Conservation (phyloP, 345 rosid genomes). For the Aethionema arabicum region DNA sequence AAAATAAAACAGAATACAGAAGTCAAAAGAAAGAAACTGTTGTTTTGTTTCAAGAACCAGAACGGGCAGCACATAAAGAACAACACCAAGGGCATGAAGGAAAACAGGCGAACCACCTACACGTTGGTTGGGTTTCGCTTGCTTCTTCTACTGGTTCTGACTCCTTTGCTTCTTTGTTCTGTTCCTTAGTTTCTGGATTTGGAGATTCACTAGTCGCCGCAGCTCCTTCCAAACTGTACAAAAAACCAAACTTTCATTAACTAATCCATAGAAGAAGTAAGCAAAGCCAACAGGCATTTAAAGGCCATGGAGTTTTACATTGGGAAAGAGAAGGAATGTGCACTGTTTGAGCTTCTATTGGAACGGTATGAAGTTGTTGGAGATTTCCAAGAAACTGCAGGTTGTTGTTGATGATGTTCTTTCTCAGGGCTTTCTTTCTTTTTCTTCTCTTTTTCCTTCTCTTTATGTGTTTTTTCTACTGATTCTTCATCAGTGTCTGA, state of each 20-base stretch:
- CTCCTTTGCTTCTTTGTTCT: conserved; percentile 28
- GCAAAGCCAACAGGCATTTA: conserved; percentile 24
- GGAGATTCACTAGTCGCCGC: conserved; percentile 17
- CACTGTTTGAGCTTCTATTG: conserved; percentile 43
- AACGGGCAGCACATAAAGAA: conserved; percentile 16
- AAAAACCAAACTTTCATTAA: neutral
- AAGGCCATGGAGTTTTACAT: conserved; percentile 40
- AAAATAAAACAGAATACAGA: neutral
- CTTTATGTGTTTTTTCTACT: conserved; percentile 15
- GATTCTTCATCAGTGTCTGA: conserved; percentile 15
- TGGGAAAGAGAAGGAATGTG: conserved; percentile 54
- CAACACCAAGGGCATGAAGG: conserved; percentile 37
- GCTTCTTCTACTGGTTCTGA: conserved; percentile 16
- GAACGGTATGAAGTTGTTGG: conserved; percentile 41
- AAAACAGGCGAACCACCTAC: conserved; percentile 38
- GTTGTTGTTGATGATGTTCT: conserved; percentile 29
- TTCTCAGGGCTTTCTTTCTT: conserved; percentile 22
- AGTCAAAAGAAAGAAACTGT: neutral
- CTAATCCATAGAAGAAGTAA: neutral
- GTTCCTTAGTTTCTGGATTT: conserved; percentile 29
- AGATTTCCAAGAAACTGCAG: conserved; percentile 37
- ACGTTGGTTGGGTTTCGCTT: conserved; percentile 22
- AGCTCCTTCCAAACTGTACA: conserved; percentile 43
- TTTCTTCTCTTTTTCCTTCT: conserved; percentile 14
- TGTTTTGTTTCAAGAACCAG: conserved; percentile 20